Base-by-base conservation (phyloP, 768 basidiomycete genomes). In the Termitomyces sp. region DNA sequence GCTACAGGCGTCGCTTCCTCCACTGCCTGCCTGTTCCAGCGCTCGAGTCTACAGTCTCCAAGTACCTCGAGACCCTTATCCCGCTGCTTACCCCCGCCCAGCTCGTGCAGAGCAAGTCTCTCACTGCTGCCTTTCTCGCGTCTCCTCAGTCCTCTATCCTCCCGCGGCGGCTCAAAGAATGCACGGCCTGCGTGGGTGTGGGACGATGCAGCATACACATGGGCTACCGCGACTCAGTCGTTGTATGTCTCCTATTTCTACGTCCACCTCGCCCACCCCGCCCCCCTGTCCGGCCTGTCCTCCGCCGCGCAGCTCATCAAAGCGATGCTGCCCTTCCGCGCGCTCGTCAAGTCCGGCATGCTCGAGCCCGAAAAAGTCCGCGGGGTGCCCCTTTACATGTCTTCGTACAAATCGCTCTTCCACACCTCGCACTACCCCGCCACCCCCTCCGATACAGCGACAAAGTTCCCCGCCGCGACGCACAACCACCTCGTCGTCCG, bases 371-470 rank as follows among this genome's bases (percentile, higher is more conserved):
- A 99, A 67, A 94, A 85, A 71, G 82, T 89, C 24, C 82, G 83
- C 56, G 86, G 83, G 22, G 76, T 76, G 16, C 94, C 97, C 2
- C 78, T 98, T 8, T 89, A 89, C 72, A 97, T 96, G 93, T 78
- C 78, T 0, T 93, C 93, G n/a, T 97, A 96, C 82, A 88, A 94
- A 71, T 96, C 94, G 88, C 80, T 98, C 79, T 99, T 99, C 84
- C 97, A 98, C 72, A 79, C 95, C 0, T 86, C 83, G n/a, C 87
- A 97, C 22, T 88, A 93, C 70, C 97, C 97, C 4, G 79, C 79
- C 50, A 86, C 89, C 61, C 90, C 91, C 0, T 82, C 85, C 4
- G 97, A 98, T 67, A 89, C 86, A 0, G 93, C 92, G 6, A 74
- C 73, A 53, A 95, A 94, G 72, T 96, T 93, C 70, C 83, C 91